Base-by-base conservation (phyloP, 495 filamentous ascomycete species). In the Aspergillus asperescens region DNA sequence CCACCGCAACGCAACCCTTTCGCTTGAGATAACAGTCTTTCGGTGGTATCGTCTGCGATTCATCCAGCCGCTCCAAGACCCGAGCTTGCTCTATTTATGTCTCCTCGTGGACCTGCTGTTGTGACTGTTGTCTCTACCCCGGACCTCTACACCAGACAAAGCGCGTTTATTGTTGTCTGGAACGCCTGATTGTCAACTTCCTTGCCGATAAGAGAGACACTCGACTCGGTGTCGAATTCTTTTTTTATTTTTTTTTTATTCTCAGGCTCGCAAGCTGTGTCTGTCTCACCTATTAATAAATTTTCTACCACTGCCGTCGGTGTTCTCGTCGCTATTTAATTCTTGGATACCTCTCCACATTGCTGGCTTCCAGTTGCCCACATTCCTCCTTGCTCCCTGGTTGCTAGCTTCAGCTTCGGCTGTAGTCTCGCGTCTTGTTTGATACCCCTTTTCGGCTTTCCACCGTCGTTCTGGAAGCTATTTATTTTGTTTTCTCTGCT, bases 61-160 rank as follows among this genome's bases (percentile, higher is more conserved):
- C 25, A 7, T 37, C 32, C 32, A 7, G 32, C 4, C 4, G 10
- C 32, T 16, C 15, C 32, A 13, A 37, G 10, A 13, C n/a, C 22
- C n/a, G 22, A 10, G 22, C 20, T 19, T 7, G 40, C 18, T 34
- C 23, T 43, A 43, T 43, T 43, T 43, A 43, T 43, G 41, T 24
- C 23, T 15, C 41, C n/a, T 28, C 23, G 9, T 43, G 41, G 9
- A 3, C 7, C 44, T 35, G 15, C 10, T 29, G 41, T 31, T 18
- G 15, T 48, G 35, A 22, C 27, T 42, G 39, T 22, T 51, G 25
- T 42, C 48, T 49, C 52, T 47, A 54, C 42, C 51, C 51, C 51
- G 35, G 51, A 54, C 25, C 35, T 6, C 20, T 22, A 27, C 22
- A 45, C 12, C 48, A 46, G 13, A 28, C 25, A 31, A n/a, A n/a